Percentiles rank a stretch among this genome's conserved stretches.
Conservation (phyloP, 352 stramenopile genomes). For the Aphanomyces cochlioides region DNA sequence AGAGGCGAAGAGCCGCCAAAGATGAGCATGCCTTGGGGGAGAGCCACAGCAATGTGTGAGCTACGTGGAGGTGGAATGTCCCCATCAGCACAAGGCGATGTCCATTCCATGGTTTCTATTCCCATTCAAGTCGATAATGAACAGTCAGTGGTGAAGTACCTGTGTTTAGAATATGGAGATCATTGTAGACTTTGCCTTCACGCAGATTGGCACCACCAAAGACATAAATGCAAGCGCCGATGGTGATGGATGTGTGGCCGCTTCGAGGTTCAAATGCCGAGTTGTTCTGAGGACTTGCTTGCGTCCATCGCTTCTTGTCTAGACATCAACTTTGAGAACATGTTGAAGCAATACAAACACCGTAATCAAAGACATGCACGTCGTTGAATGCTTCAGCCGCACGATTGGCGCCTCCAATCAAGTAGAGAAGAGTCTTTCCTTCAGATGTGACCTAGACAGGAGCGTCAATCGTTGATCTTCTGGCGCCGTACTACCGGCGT, state of each 20-base stretch:
- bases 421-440: conserved; percentile 39
- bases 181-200: conserved; percentile 48
- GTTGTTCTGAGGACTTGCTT: conserved; percentile 27
- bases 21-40: conserved; percentile 47
- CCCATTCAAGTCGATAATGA: neutral
- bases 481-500: neutral
- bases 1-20: conserved; percentile 61
- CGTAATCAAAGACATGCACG: conserved; percentile 51
- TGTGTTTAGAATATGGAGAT: conserved; percentile 54
- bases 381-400: conserved; percentile 53
- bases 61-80: conserved; percentile 48
- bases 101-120: conserved; percentile 38
- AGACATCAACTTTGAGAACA: neutral
- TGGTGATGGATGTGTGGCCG: conserved; percentile 52
- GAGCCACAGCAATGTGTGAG: conserved; percentile 48
- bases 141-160: conserved; percentile 10
- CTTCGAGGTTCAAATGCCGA: conserved; percentile 46
- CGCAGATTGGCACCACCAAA: conserved; percentile 57
- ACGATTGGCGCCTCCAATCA: conserved; percentile 60
- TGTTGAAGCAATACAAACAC: conserved; percentile 31
- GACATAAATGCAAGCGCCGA: conserved; percentile 46
- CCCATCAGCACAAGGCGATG: conserved; percentile 35
- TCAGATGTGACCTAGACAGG: neutral
- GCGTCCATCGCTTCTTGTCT: conserved; percentile 32
- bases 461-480: too few species aligned